A percentile compares a stretch with the other conserved stretches of the same genome.
phyloP scores from a whole-genome alignment of 495 filamentous ascomycete species.

The Xylaria scruposa region DNA sequence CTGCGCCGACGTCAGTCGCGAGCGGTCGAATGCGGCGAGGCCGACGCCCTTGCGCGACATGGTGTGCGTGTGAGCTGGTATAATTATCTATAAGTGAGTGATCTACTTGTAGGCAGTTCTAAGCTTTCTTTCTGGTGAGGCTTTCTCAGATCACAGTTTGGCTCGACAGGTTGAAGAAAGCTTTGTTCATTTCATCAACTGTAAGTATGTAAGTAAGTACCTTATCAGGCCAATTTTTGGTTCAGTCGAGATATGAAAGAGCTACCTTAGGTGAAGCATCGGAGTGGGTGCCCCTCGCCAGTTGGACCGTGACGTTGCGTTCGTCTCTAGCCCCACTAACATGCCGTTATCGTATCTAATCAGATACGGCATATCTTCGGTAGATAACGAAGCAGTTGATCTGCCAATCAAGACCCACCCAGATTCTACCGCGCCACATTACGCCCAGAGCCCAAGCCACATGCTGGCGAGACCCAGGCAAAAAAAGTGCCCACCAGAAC shows the following conservation, averaged over 20 bases:
- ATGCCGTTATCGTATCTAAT: no score
- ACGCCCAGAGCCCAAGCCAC: conserved; percentile 21
- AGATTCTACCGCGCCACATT: conserved; percentile 24
- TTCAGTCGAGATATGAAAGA: no score
- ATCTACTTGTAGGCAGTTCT: no score
- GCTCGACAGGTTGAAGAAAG: neutral
- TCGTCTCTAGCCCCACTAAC: neutral
- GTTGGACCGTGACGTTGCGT: no score
- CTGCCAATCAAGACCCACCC: neutral
- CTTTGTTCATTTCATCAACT: neutral
- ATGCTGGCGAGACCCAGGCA: conserved; percentile 31
- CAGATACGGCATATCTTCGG: conserved; percentile 32
- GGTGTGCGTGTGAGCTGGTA: neutral
- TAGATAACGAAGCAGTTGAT: no score
- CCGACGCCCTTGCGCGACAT: conserved; percentile 80
- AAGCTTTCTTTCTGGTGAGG: no score
- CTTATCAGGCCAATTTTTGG: neutral
- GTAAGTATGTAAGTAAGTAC: no score
- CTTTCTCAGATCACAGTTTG: neutral
- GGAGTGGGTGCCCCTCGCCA: no score
- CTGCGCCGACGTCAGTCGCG: conserved; percentile 76
- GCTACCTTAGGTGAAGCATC: no score
- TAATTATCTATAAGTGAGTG: neutral
- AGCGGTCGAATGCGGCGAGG: conserved; percentile 88
- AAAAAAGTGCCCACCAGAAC: conserved; percentile 24